phyloP scores from a whole-genome alignment of 805 yeast species.

The Hemisphaericaspora nanyangensis region DNA sequence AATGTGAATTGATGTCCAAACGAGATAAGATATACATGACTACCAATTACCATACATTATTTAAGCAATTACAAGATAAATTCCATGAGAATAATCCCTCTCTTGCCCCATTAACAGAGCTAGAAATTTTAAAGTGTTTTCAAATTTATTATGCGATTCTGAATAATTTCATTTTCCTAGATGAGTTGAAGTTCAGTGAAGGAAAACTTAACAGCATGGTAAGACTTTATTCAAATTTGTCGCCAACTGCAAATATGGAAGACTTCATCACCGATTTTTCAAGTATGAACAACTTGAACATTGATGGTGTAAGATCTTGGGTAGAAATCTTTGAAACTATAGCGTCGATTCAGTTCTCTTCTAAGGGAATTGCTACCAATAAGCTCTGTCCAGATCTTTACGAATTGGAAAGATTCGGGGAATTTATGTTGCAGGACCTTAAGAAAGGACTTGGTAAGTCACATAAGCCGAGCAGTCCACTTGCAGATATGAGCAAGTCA shows the following conservation, averaged over 20 bases:
- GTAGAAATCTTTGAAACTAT: conserved; percentile 26
- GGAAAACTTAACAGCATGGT: conserved; percentile 20
- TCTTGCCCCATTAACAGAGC: conserved; percentile 10
- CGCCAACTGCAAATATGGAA: conserved; percentile 14
- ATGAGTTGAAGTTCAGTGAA: conserved; percentile 25
- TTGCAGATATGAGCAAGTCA: neutral
- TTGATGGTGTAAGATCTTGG: conserved; percentile 22
- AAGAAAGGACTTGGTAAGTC: conserved; percentile 2
- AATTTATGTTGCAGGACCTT: neutral
- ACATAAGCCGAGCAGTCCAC: neutral
- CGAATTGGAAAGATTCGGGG: conserved; percentile 1
- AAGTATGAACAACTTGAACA: conserved; percentile 9
- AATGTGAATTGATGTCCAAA: conserved; percentile 3
- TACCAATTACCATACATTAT: neutral
- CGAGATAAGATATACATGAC: neutral
- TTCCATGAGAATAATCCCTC: neutral
- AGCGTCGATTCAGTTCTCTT: conserved; percentile 22
- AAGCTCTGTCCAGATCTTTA: conserved; percentile 28
- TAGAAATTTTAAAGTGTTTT: conserved; percentile 24
- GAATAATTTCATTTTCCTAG: conserved; percentile 21
- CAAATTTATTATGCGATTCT: conserved; percentile 27
- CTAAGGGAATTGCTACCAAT: conserved; percentile 17
- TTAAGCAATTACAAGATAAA: neutral
- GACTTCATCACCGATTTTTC: conserved; percentile 10
- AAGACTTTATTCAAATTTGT: conserved; percentile 10